phyloP scores from a whole-genome alignment of 208 protist genomes.

The Novymonas esmeraldas region DNA sequence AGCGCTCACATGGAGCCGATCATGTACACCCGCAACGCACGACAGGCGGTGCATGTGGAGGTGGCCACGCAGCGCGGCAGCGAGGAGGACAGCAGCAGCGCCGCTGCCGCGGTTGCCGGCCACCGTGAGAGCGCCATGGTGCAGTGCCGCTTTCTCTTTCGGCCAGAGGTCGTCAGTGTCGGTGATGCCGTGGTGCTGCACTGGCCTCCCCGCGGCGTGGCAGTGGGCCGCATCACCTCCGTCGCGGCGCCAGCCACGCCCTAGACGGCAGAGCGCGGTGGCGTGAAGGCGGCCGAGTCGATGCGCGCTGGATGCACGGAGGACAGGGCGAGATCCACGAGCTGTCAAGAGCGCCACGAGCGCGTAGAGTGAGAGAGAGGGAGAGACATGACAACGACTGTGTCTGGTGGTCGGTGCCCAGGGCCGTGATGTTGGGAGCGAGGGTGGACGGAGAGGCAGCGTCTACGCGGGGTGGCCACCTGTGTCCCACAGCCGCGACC shows the following conservation, averaged over 20 bases:
- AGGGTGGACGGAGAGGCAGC: too few relatives aligned
- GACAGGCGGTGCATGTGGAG: constrained; percentile 67
- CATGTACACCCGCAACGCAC: constrained; percentile 76
- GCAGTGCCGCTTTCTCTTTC: constrained; percentile 72
- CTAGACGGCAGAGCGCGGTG: not conserved
- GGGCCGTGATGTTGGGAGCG: too few relatives aligned
- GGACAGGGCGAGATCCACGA: not conserved
- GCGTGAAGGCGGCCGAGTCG: not conserved
- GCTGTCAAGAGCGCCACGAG: too few relatives aligned
- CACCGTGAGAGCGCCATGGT: constrained; percentile 8
- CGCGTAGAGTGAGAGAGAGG: too few relatives aligned
- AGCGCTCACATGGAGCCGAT: constrained; percentile 68
- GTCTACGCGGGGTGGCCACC: too few relatives aligned
- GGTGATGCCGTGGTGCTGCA: constrained; percentile 68
- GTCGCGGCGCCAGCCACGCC: not conserved
- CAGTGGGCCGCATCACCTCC: constrained; percentile 48
- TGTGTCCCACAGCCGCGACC: too few relatives aligned
- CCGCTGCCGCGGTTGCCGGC: not conserved
- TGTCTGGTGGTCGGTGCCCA: too few relatives aligned
- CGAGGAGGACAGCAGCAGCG: not conserved
- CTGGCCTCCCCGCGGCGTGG: constrained; percentile 76
- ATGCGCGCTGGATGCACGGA: not conserved
- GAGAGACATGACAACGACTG: too few relatives aligned
- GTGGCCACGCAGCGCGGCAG: not conserved
- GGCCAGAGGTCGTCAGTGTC: constrained; percentile 68